Percentiles rank a stretch among this genome's conserved stretches.
phyloP scores from a whole-genome alignment of 805 yeast genomes.

The Nakazawaea sp. region DNA sequence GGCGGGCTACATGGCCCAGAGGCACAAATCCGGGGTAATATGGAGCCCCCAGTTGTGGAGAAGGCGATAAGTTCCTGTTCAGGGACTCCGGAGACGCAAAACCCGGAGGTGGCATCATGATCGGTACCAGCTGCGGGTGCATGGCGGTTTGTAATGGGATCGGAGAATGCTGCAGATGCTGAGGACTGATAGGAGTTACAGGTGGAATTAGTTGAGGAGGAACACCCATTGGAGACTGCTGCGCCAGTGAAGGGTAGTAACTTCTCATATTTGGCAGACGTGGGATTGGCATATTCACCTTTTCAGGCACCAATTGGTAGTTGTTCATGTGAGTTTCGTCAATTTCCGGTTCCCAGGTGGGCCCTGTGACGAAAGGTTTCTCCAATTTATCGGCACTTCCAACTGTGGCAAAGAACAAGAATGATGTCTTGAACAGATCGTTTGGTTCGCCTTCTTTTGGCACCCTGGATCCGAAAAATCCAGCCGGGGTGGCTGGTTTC shows the following conservation, averaged over 20 bases:
- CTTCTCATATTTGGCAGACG: conserved; percentile 7
- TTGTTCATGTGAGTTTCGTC: conserved; percentile 49
- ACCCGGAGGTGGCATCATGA: conserved; percentile 8
- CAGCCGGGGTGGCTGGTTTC: conserved; percentile 12
- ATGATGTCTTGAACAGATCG: conserved; percentile 33
- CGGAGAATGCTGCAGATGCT: conserved; percentile 6
- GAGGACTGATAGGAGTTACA: conserved; percentile 8
- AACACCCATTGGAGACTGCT: conserved; percentile 9
- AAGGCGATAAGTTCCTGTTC: conserved; percentile 5
- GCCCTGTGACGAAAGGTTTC: conserved; percentile 65
- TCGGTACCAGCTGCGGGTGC: conserved; percentile 8
- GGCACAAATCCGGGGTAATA: conserved; percentile 6
- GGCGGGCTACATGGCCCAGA: conserved; percentile 5
- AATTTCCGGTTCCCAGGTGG: conserved; percentile 63
- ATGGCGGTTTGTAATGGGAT: conserved; percentile 3
- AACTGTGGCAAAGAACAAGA: conserved; percentile 47
- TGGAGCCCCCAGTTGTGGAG: conserved; percentile 9
- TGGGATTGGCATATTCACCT: conserved; percentile 15
- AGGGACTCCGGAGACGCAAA: neutral
- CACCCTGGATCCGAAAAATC: conserved; percentile 32
- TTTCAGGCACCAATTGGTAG: conserved; percentile 35
- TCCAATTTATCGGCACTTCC: conserved; percentile 38
- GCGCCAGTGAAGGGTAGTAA: conserved; percentile 3
- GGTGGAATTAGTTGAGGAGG: conserved; percentile 10
- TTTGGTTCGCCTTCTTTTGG: conserved; percentile 22